Evolutionary conservation across 768 basidiomycete genomes (phyloP), one percentile per base, ranked within the genome.

Genomic region (Termitomyces sp.): DNA sequence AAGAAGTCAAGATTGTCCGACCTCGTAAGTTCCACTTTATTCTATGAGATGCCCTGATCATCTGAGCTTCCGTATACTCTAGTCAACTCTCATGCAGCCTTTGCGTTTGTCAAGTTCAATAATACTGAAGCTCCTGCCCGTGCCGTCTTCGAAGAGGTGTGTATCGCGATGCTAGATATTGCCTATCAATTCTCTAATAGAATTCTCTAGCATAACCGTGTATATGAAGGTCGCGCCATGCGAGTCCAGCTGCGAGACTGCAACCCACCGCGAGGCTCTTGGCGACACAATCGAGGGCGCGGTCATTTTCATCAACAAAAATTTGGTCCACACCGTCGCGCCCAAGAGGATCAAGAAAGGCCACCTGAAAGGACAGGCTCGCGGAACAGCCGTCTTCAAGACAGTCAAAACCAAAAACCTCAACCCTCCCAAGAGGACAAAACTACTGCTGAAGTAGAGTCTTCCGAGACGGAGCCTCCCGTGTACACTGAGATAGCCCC

Each of bases 51-150:
- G n/a, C 32, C 20, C 42, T 38, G 24, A 35, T 52, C 22, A 32
- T 56, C 13, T 56, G 49, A 46, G 7, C 56, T 36, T 45, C 39
- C 2, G 7, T 8, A 24, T 42, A 16, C 50, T 36, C 51, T 59
- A 92, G 90, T 75, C 38, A 85, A 83, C 64, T 84, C 84, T 49
- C 81, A 79, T 64, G 79, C 85, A n/a, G 90, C 85, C 2, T 93
- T 91, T 69, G 91, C 91, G 2, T 92, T 93, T 67, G 83, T 93
- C 60, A 88, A 82, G 69, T 93, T 87, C 69, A 77, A 83, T 62
- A 83, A 85, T 59, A 78, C 78, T 2, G 84, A 88, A 9, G 78
- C 84, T 36, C 84, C 90, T n/a, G 78, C 81, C n/a, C 82, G 79
- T 59, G 91, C 91, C 4, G 81, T 92, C 22, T 72, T 71, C 33